phyloP scores from a whole-genome alignment of 371 early-diverging fungal species.

The Mucor lusitanicus region DNA sequence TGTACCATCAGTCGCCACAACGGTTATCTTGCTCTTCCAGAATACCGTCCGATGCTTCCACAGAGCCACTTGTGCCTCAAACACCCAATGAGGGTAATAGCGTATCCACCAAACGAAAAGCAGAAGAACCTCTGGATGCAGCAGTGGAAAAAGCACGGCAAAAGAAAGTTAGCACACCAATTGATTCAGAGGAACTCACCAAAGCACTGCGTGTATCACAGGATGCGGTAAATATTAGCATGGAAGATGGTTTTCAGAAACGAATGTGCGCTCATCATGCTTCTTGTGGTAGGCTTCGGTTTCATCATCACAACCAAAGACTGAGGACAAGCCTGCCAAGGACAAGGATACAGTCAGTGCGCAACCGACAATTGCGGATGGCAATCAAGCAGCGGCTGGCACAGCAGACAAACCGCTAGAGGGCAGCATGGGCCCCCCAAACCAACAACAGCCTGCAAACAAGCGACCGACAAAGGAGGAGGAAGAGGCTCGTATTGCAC shows the following conservation, averaged over 20 bases:
- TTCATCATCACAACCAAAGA: neutral
- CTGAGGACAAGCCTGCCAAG: neutral
- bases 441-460: neutral
- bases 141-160: neutral
- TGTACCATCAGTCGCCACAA: neutral
- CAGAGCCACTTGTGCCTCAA: neutral
- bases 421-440: neutral
- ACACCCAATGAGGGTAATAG: neutral
- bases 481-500: slow-evolving; percentile 12
- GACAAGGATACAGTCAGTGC: neutral
- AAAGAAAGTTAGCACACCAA: neutral
- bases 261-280: neutral
- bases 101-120: neutral
- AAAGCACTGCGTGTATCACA: neutral
- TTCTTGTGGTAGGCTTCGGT: neutral
- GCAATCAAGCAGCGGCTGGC: neutral
- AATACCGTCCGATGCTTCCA: neutral
- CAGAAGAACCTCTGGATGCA: neutral
- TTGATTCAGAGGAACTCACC: neutral
- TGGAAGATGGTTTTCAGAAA: too few species aligned
- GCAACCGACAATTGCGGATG: neutral
- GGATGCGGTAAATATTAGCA: neutral
- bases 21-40: neutral
- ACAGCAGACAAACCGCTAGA: neutral
- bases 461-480: slow-evolving; percentile 4